Conservation (phyloP, 768 basidiomycete species). For the Tubosaeta sp. region DNA sequence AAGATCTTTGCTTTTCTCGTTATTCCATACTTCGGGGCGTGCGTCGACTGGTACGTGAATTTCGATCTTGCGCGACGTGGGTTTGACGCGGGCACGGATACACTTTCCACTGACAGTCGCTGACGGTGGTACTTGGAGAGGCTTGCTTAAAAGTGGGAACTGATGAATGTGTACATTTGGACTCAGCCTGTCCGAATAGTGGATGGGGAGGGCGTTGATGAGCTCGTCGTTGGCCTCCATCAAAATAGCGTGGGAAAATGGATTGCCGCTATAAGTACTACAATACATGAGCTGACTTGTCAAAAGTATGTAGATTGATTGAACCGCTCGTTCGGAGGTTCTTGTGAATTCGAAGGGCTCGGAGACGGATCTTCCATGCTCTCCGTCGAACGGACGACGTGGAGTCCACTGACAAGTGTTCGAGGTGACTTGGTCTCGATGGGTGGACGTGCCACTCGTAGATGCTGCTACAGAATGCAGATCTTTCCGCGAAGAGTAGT, state of each 20-base stretch:
- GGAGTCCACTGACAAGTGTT: background rate
- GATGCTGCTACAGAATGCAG: constrained; percentile 9
- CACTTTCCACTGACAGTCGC: constrained; percentile 69
- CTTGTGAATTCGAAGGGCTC: background rate
- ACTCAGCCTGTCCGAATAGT: constrained; percentile 56
- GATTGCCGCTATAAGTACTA: background rate
- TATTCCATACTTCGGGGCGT: constrained; percentile 76
- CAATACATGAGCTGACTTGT: constrained; percentile 2
- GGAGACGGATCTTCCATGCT: constrained; percentile 5
- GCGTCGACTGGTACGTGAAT: constrained; percentile 81
- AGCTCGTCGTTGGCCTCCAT: constrained; percentile 51
- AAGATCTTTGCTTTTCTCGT: constrained; percentile 61
- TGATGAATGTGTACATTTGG: constrained; percentile 76
- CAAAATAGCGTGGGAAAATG: constrained; percentile 14
- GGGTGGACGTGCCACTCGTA: constrained; percentile 13
- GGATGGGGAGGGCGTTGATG: constrained; percentile 66
- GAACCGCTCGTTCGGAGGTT: constrained; percentile 4
- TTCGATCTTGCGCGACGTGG: constrained; percentile 58
- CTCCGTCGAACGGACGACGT: background rate
- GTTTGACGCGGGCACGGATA: constrained; percentile 70
- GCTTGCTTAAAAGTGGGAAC: constrained; percentile 70
- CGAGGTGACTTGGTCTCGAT: constrained; percentile 9
- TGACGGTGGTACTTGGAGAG: constrained; percentile 74
- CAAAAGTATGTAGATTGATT: constrained; percentile 4
- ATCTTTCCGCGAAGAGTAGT: constrained; percentile 7